Conservation (phyloP, 139 green algal genomes). For the Ettlia oleoabundans region DNA sequence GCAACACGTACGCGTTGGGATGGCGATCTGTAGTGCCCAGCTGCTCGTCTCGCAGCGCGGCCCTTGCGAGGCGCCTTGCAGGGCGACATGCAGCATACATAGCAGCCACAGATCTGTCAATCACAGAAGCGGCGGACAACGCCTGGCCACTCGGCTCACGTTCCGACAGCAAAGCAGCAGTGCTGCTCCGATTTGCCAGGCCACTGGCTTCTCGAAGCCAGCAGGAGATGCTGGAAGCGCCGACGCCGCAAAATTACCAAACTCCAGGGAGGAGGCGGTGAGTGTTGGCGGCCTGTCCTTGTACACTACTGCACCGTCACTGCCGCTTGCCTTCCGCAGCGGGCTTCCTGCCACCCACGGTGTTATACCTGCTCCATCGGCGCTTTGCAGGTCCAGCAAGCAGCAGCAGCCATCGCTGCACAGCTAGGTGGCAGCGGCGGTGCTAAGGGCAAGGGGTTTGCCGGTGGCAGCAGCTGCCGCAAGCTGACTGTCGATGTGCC, state of each 20-base stretch:
- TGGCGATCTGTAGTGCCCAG: neutral
- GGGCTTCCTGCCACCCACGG: too few relatives aligned
- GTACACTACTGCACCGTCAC: too few relatives aligned
- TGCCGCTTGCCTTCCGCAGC: too few relatives aligned
- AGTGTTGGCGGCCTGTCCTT: too few relatives aligned
- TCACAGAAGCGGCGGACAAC: neutral
- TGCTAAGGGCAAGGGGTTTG: slow-evolving; percentile 40
- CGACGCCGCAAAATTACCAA: neutral
- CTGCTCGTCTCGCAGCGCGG: neutral
- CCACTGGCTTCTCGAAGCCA: neutral
- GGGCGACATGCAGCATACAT: neutral
- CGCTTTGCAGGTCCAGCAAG: too few relatives aligned
- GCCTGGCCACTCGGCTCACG: neutral
- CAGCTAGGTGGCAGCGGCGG: slow-evolving; percentile 1
- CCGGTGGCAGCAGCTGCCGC: neutral
- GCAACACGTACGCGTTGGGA: too few relatives aligned
- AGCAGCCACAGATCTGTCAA: neutral
- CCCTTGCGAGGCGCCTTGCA: neutral
- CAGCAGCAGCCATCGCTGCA: slow-evolving; percentile 12
- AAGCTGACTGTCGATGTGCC: slow-evolving; percentile 43
- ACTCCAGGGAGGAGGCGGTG: slow-evolving; percentile 11
- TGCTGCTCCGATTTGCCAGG: neutral
- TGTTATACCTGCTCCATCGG: too few relatives aligned
- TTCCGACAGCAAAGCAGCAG: neutral
- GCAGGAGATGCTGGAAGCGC: neutral